Evolutionary conservation across 352 stramenopile genomes (phyloP), one percentile per base, ranked within the genome.

Genomic region (Globisporangium rhizosaccharum): DNA sequence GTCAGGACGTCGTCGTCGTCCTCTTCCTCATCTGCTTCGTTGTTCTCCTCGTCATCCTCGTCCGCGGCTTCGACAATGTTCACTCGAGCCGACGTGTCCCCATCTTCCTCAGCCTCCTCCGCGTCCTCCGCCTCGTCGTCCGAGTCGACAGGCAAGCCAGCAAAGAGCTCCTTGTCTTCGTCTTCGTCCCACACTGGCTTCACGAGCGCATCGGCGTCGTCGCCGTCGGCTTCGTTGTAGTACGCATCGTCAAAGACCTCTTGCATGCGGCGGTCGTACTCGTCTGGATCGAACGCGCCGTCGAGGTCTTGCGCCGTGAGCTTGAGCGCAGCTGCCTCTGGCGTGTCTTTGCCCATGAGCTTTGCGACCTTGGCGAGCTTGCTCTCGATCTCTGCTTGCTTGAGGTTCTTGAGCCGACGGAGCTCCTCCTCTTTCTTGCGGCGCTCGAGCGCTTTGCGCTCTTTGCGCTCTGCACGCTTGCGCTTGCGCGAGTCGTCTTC

Each of bases 181-280:
- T 91, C 76, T 20, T 90, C 81, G 39, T 91, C 76, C 81, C 83
- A 93, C 48, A 75, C 88, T 15, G 82, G 80, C 56, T 94, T 92
- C 54, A 87, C 64, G 65, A 88, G 23, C 48, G 12, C 48, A 12
- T 20, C 48, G 30, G 23, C 82, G 17, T 79, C 75, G 14, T 85
- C 76, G 1, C 80, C 76, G 39, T 87, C 75, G 20, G 18, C 44
- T 46, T 85, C 72, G 37, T 93, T 79, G 69, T 99, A 99, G 78
- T 99, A 99, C 41, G 98, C 88, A 50, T 99, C 97, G 52, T 98
- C 90, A 70, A 99, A 99, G 26, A 98, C 84, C 25, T 94, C 69
- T 61, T 94, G 83, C 96, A 99, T 99, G 41, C 94, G 80, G 53
- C 90, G 83, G 72, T 99, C 96, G 68, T 98, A 98, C 57, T 97